These are phyloP conservation scores for Aspergillus sp. DNA, from an alignment of 2,329 filamentous ascomycete genomes.

Conservation along the genomic window DNA sequence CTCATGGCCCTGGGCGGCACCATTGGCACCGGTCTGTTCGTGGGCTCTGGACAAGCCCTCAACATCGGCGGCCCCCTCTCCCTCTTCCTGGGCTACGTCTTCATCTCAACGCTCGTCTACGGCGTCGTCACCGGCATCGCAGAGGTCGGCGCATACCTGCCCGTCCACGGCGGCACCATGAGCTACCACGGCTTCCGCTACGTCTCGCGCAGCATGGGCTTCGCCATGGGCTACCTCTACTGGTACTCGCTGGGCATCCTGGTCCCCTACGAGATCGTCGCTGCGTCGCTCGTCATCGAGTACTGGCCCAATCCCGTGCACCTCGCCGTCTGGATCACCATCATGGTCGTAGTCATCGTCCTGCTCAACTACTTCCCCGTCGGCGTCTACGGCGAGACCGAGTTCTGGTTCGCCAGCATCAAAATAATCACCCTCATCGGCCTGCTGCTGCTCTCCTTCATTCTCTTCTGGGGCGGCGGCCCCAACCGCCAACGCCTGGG, in stretches of 20 bases:
- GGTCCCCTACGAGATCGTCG: slow-evolving; percentile 61
- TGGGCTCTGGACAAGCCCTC: slow-evolving; percentile 55
- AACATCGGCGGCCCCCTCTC: slow-evolving; percentile 53
- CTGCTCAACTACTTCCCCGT: slow-evolving; percentile 51
- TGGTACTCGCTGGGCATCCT: slow-evolving; percentile 51
- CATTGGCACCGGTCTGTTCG: slow-evolving; percentile 57
- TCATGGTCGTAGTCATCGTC: slow-evolving; percentile 60
- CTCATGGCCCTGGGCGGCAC: slow-evolving; percentile 57
- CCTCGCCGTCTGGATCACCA: slow-evolving; percentile 53
- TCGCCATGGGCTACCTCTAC: slow-evolving; percentile 47
- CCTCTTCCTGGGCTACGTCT: slow-evolving; percentile 53
- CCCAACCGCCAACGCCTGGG: slow-evolving; percentile 52
- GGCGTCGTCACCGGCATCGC: slow-evolving; percentile 49
- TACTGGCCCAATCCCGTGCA: slow-evolving; percentile 56
- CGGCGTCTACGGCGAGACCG: slow-evolving; percentile 53
- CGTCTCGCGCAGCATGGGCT: slow-evolving; percentile 42
- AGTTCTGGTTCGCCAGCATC: slow-evolving; percentile 55
- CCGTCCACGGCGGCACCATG: slow-evolving; percentile 46
- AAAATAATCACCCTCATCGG: slow-evolving; percentile 55
- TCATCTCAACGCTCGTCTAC: slow-evolving; percentile 49
- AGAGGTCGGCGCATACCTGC: slow-evolving; percentile 44
- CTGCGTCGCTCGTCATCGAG: slow-evolving; percentile 63
- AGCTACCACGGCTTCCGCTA: slow-evolving; percentile 46
- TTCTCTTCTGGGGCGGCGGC: slow-evolving; percentile 59
- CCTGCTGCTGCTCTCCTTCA: slow-evolving; percentile 53